A percentile compares a stretch with the other conserved stretches of the same genome.
These are phyloP conservation scores for Thalassiosira allenii DNA, from an alignment of 352 stramenopile species.

Conservation along the genomic window DNA sequence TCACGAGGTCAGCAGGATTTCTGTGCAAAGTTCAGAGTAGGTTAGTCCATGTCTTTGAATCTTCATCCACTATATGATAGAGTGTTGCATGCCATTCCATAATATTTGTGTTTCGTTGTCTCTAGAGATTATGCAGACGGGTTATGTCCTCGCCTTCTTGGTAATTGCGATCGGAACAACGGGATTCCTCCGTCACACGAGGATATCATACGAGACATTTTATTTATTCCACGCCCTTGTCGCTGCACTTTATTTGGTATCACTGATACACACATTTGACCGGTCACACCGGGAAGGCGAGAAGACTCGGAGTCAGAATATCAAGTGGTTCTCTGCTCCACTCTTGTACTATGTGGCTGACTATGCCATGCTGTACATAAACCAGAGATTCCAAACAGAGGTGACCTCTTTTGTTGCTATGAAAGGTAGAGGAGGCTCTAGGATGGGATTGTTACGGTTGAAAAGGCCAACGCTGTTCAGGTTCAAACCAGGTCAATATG, in stretches of 20 bases:
- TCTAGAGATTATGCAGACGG: too few species aligned
- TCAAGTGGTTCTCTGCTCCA: constrained; percentile 62
- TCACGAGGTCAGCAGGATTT: too few species aligned
- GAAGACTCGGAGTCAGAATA: constrained; percentile 50
- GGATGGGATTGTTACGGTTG: constrained; percentile 54
- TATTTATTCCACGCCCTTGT: constrained; percentile 38
- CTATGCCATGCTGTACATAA: constrained; percentile 51
- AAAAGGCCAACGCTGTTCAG: constrained; percentile 43
- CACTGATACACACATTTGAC: constrained; percentile 67
- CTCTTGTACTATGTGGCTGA: constrained; percentile 61
- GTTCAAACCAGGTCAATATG: constrained; percentile 67
- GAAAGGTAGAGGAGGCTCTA: constrained; percentile 40
- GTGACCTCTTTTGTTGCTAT: constrained; percentile 33
- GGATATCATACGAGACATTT: constrained; percentile 26
- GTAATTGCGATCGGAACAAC: background rate
- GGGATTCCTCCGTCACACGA: too few species aligned
- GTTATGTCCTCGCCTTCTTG: background rate
- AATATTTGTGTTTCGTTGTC: too few species aligned
- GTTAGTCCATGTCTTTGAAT: too few species aligned
- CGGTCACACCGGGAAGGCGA: constrained; percentile 32
- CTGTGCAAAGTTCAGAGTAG: too few species aligned
- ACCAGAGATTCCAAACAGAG: constrained; percentile 46
- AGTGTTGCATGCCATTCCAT: too few species aligned
- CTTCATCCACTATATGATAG: too few species aligned
- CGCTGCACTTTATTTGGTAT: constrained; percentile 8